These are phyloP conservation scores for Phyllachora maydis DNA, from an alignment of 2,329 filamentous ascomycete genomes.

Conservation along the genomic window DNA sequence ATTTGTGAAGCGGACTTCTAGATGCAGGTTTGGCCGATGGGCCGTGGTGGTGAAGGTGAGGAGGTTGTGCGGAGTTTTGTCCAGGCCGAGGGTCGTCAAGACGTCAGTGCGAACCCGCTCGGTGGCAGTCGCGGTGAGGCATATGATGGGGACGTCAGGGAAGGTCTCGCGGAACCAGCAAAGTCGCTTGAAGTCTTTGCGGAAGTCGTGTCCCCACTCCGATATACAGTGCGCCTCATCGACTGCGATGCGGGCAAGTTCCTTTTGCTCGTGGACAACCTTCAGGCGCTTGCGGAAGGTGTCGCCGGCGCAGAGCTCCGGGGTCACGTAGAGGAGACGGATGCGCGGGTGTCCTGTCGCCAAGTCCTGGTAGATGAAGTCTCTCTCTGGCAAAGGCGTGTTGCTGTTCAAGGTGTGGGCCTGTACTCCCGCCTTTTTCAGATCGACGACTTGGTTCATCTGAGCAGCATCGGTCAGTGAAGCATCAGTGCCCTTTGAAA, in stretches of 20 bases:
- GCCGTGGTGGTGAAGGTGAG: slow-evolving; percentile 70
- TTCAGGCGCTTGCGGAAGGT: slow-evolving; percentile 57
- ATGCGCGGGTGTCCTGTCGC: slow-evolving; percentile 72
- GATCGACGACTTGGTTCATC: slow-evolving; percentile 80
- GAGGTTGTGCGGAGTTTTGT: slow-evolving; percentile 33
- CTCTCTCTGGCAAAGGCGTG: slow-evolving; percentile 42
- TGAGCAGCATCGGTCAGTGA: slow-evolving; percentile 12
- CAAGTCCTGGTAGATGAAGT: slow-evolving; percentile 57
- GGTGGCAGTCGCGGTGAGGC: slow-evolving; percentile 82
- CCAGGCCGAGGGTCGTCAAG: slow-evolving; percentile 50
- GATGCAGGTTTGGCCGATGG: slow-evolving; percentile 67
- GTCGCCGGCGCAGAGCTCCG: slow-evolving; percentile 64
- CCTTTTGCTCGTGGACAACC: slow-evolving; percentile 56
- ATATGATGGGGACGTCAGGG: slow-evolving; percentile 76
- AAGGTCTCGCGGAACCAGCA: slow-evolving; percentile 71
- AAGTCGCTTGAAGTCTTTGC: slow-evolving; percentile 74
- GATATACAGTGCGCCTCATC: slow-evolving; percentile 96
- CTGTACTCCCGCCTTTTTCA: slow-evolving; percentile 52
- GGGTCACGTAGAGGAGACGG: slow-evolving; percentile 79
- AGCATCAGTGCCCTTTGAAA: neutral
- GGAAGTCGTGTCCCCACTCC: slow-evolving; percentile 96
- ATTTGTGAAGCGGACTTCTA: slow-evolving; percentile 68
- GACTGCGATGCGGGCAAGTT: slow-evolving; percentile 73
- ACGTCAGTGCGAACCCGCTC: slow-evolving; percentile 65
- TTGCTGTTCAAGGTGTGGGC: slow-evolving; percentile 79